Evolutionary conservation across 2,329 filamentous ascomycete genomes (phyloP), one percentile per base, ranked within the genome.

Genomic region (Nemania sp.): DNA sequence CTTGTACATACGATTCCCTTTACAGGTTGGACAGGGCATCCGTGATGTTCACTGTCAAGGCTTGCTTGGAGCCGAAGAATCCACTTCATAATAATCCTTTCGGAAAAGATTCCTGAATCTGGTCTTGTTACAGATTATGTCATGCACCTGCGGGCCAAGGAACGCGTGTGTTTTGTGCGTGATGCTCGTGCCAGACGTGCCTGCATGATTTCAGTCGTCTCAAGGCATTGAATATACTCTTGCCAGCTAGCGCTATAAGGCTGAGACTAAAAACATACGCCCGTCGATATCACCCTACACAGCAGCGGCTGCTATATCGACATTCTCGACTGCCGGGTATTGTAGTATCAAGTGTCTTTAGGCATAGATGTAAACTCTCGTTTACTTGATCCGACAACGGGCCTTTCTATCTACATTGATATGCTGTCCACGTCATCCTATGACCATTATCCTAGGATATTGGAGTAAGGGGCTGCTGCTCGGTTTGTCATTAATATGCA

Each of bases 291-390:
- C 23, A 30, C 9, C 28, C 33, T 42, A 42, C 20, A 24, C 14
- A 22, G 9, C 40, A 36, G 39, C 22, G 15, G 20, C n/a, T 23
- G 28, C 33, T 43, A 28, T 26, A 14, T 43, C 19, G 17, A 30
- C 12, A 11, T 41, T 17, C 28, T n/a, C 36, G 11, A 39, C 36
- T 22, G 20, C 22, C 33, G 33, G 28, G 41, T 39, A 39, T 51
- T 23, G 23, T 52, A 41, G 47, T 23, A 31, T 52, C 15, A 30
- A 47, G 44, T 52, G 49, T 23, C 44, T 47, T 59, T 49, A 34
- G 54, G 57, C 54, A 59, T 20, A 31, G 42, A 59, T 54, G 40
- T 54, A 54, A 59, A 31, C 41, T 59, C 48, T 59, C 50, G 56
- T 59, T 26, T 53, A 42, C 34, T 37, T 15, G 11, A 41, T 33